These are phyloP conservation scores for Rubia balearica DNA, from an alignment of 305 asterid species.

Conservation along the genomic window DNA sequence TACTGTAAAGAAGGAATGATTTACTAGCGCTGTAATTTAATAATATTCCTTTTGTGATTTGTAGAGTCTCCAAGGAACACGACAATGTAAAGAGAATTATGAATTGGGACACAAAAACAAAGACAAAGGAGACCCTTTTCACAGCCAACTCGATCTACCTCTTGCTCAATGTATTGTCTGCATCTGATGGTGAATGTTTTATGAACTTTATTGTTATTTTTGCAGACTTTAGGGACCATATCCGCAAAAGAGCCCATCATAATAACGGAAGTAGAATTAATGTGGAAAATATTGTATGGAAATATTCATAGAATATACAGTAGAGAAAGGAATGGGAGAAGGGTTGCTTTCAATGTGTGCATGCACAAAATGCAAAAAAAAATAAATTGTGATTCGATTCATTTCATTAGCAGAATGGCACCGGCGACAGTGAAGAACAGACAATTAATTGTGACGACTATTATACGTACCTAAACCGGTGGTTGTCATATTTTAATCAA, in stretches of 20 bases:
- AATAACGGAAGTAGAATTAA: constrained; percentile 9
- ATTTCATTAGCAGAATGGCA: neutral
- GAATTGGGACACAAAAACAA: neutral
- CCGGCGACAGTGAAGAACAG: neutral
- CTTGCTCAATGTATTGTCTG: constrained; percentile 10
- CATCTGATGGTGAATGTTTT: constrained; percentile 9
- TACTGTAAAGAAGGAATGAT: too few relatives aligned
- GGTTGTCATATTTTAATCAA: neutral
- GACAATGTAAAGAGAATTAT: constrained; percentile 1
- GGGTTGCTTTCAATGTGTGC: constrained; percentile 29
- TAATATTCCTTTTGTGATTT: neutral
- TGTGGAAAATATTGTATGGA: neutral
- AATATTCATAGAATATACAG: neutral
- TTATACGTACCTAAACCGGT: too few relatives aligned
- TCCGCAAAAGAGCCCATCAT: constrained; percentile 5
- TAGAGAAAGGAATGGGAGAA: constrained; percentile 8
- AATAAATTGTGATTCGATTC: neutral
- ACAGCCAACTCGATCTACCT: constrained; percentile 14
- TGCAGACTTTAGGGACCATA: constrained; percentile 16
- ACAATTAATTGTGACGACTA: neutral
- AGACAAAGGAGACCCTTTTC: constrained; percentile 16
- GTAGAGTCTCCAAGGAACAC: neutral
- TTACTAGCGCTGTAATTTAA: neutral
- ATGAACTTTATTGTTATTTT: neutral
- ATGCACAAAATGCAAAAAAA: constrained; percentile 31